Base-by-base conservation (phyloP, 805 yeast species). In the Pichia heedii region DNA sequence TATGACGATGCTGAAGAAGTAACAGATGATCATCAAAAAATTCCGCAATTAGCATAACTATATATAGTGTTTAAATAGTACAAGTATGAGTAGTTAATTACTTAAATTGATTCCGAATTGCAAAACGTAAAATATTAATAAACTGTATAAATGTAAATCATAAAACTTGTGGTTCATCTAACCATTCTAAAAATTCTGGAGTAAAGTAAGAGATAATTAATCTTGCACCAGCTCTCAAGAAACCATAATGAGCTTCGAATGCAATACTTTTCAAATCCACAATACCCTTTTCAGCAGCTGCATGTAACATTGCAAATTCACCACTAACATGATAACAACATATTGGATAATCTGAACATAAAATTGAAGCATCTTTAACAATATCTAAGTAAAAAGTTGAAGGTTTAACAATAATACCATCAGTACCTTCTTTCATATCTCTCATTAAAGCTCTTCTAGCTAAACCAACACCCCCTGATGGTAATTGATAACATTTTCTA, bases 261-360 rank as follows among this genome's bases (percentile, higher is more conserved):
- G 88, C 77, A 72, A 79, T 64, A 45, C 78, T 64, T 65, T 85
- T 82, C 63, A 93, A 73, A 62, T 90, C 97, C 48, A 82, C 84
- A 47, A 89, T 74, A 33, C 95, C 95, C 71, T 88, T 88, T 57
- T 88, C 97, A 26, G 97, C 97, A 42, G 96, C 97, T 8, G 98
- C 98, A 59, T 89, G 95, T 50, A 93, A 65, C 98, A 93, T 93
- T 27, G 97, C 97, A 58, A 76, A 93, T 66, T 93, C 98, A 34
- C 98, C 98, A 60, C 90, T 79, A 21, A 93, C 98, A 63, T 93
- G 98, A 65, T 93, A 93, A 22, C 95, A 89, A 56, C 96, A 87
- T 42, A 93, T 69, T 22, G 98, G 98, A 54, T 84, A 77, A 60
- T 93, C 93, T 41, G 68, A 63, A 57, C 95, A 85, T 42, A 89